These are phyloP conservation scores for Leptographium wingfieldii DNA, from an alignment of 2,329 filamentous ascomycete species.

Conservation along the genomic window DNA sequence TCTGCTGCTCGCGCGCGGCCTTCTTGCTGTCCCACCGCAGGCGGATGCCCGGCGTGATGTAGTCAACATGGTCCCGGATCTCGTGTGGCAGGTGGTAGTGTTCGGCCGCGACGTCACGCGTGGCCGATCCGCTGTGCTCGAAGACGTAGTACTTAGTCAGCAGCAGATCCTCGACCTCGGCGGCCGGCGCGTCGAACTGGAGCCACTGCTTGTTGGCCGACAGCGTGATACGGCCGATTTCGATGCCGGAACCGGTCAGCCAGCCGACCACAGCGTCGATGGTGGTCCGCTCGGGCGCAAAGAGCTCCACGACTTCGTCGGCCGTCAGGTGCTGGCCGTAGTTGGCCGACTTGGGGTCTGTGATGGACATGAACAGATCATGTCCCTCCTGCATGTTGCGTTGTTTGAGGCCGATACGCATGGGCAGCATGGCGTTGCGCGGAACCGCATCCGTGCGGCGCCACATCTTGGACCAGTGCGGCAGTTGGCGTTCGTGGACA, in stretches of 20 bases:
- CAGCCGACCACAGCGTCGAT: constrained; percentile 21
- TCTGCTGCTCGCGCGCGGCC: not conserved
- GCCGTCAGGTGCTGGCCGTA: constrained; percentile 27
- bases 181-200: constrained; percentile 15
- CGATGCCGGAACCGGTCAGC: constrained; percentile 21
- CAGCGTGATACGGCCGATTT: constrained; percentile 9
- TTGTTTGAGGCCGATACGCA: constrained; percentile 15
- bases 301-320: constrained; percentile 24
- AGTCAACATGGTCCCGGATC: constrained; percentile 37
- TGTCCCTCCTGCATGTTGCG: constrained; percentile 19
- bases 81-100: constrained; percentile 32
- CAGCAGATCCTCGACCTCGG: constrained; percentile 16
- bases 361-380: constrained; percentile 19
- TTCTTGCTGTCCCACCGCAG: constrained; percentile 18
- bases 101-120: constrained; percentile 12
- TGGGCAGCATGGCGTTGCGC: constrained; percentile 12
- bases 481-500: constrained; percentile 20
- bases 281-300: constrained; percentile 21
- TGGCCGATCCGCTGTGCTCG: constrained; percentile 13
- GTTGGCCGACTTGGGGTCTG: constrained; percentile 16
- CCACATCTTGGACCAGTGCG: constrained; percentile 16
- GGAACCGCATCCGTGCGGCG: constrained; percentile 15
- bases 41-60: constrained; percentile 42
- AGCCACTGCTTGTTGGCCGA: constrained; percentile 17
- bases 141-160: constrained; percentile 15